Conservation (phyloP, 2,329 filamentous ascomycete genomes). For the Botrytis fabae region DNA sequence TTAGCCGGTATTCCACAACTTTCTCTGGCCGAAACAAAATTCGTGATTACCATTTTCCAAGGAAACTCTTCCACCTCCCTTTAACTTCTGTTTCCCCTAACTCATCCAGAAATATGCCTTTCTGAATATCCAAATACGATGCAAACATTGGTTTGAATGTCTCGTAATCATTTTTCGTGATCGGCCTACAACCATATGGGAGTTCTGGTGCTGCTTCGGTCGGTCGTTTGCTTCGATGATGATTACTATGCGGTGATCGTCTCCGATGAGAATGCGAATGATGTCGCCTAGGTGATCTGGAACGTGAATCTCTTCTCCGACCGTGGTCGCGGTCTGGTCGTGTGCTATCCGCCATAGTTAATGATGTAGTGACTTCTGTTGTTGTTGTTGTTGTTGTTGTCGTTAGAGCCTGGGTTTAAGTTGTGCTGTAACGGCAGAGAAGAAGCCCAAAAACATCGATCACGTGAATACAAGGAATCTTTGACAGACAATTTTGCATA, state of each 20-base stretch:
- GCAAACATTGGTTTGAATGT: conserved; percentile 72
- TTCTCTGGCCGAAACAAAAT: conserved; percentile 18
- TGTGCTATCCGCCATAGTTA: conserved; percentile 22
- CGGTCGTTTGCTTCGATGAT: conserved; percentile 39
- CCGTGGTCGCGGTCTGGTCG: background rate
- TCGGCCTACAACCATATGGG: conserved; percentile 63
- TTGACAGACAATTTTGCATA: background rate
- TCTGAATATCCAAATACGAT: conserved; percentile 86
- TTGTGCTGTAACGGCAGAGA: too few species aligned
- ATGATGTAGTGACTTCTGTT: background rate
- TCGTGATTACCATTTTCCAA: conserved; percentile 72
- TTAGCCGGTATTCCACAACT: conserved; percentile 44
- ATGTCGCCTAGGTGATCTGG: conserved; percentile 24
- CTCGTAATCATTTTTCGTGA: conserved; percentile 69
- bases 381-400: background rate
- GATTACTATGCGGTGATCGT: conserved; percentile 30
- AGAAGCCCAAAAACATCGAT: background rate
- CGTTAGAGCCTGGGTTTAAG: background rate
- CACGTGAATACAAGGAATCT: background rate
- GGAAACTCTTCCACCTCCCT: conserved; percentile 92
- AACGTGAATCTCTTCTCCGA: conserved; percentile 24
- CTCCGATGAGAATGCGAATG: conserved; percentile 27
- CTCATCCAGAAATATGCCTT: conserved; percentile 66
- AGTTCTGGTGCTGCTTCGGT: conserved; percentile 45
- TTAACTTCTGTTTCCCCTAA: conserved; percentile 74